phyloP scores from a whole-genome alignment of 306 rosid species.

The Vigna reflexopilosa region DNA sequence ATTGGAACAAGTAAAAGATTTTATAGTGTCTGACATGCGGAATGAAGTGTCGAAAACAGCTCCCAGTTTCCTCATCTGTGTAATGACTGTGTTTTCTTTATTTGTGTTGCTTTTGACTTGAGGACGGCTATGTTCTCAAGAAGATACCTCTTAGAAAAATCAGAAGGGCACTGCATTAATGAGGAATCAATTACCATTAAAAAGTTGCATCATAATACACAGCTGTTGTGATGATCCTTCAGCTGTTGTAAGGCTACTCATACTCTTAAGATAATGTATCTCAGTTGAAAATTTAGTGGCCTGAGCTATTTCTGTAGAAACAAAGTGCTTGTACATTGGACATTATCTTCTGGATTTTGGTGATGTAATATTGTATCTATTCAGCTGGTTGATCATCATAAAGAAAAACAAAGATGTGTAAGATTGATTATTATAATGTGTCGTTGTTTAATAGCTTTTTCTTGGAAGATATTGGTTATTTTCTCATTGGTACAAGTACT shows the following conservation, averaged over 20 bases:
- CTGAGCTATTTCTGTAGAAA: constrained; percentile 34
- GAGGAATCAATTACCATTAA: too few relatives aligned
- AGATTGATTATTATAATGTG: background rate
- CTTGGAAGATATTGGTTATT: too few relatives aligned
- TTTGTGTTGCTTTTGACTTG: constrained; percentile 44
- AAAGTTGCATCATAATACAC: too few relatives aligned
- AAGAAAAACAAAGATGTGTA: background rate
- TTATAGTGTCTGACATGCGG: background rate
- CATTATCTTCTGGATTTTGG: constrained; percentile 50
- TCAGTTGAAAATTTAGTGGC: constrained; percentile 41
- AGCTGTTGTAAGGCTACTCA: constrained; percentile 2
- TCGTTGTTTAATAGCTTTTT: constrained; percentile 4
- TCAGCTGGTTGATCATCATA: constrained; percentile 1
- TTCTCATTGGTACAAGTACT: too few relatives aligned
- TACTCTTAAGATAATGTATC: constrained; percentile 3
- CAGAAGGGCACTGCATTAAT: constrained; percentile 27
- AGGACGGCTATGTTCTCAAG: constrained; percentile 39
- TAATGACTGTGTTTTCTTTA: constrained; percentile 13
- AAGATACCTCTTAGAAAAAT: constrained; percentile 45
- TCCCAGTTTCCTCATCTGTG: constrained; percentile 40
- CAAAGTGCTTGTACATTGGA: constrained; percentile 71
- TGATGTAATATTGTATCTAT: constrained; percentile 11
- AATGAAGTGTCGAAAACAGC: constrained; percentile 33
- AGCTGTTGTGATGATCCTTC: too few relatives aligned
- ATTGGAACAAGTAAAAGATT: background rate